A percentile compares a stretch with the other conserved stretches of the same genome.
phyloP scores from a whole-genome alignment of 345 rosid species.

The Citrus australasica region DNA sequence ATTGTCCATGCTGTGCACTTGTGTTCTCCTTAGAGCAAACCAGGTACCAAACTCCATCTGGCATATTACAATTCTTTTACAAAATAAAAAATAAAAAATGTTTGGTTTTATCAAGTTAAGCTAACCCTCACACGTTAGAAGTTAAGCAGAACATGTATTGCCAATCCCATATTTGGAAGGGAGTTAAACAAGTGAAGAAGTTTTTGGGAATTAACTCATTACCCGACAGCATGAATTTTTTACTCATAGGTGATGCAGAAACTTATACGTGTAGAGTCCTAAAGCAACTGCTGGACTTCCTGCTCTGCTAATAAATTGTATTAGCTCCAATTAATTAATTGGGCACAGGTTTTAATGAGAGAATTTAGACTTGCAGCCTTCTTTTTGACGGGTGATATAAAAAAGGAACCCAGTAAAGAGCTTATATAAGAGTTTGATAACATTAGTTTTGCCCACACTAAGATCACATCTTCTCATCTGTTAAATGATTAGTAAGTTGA shows the following conservation, averaged over 20 bases:
- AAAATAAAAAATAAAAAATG: background rate
- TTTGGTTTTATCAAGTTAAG: background rate
- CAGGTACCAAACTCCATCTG: conserved; percentile 41
- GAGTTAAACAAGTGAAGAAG: background rate
- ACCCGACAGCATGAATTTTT: background rate
- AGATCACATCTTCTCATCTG: background rate
- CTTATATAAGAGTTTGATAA: background rate
- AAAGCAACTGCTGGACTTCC: background rate
- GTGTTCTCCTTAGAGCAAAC: conserved; percentile 17
- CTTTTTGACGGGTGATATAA: background rate
- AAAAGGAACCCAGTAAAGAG: background rate
- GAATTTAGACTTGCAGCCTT: background rate
- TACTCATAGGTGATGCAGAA: background rate
- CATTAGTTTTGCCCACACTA: background rate
- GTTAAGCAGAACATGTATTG: background rate
- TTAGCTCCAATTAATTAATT: background rate
- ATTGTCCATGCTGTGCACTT: conserved; percentile 22
- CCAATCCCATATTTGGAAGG: background rate
- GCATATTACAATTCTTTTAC: conserved; percentile 7
- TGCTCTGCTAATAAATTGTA: background rate
- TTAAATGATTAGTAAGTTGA: background rate
- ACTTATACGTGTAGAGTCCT: background rate
- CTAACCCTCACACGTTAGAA: background rate
- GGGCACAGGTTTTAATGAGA: background rate
- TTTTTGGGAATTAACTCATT: background rate